These are phyloP conservation scores for Nemania bipapillata DNA, from an alignment of 2,329 filamentous ascomycete genomes.

Conservation along the genomic window DNA sequence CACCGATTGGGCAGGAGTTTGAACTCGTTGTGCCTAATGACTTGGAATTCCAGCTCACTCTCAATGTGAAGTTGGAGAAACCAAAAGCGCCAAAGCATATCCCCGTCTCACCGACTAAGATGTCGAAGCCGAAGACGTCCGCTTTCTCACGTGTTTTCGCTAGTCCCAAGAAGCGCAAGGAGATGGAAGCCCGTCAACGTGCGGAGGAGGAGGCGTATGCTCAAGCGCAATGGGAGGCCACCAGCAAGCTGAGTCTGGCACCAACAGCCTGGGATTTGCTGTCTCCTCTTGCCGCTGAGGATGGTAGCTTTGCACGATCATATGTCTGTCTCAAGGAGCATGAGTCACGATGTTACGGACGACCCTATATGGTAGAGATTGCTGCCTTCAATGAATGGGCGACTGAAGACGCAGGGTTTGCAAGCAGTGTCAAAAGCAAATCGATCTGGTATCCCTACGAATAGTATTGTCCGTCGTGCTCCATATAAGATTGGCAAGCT, in stretches of 20 bases:
- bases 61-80: conserved; percentile 93
- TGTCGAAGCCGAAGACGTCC: conserved; percentile 77
- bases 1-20: conserved; percentile 97
- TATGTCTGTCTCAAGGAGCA: conserved; percentile 96
- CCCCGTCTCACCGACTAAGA: conserved; percentile 70
- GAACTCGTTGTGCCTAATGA: conserved; percentile 97
- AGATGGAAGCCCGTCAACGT: conserved; percentile 84
- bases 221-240: conserved; percentile 71
- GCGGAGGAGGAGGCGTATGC: conserved; percentile 82
- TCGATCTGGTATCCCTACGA: conserved; percentile 66
- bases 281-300: conserved; percentile 84
- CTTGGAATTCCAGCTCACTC: conserved; percentile 96
- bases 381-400: conserved; percentile 99
- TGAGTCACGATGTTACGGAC: conserved; percentile 86
- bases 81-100: conserved; percentile 68
- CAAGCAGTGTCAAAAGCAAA: conserved; percentile 95
- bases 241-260: conserved; percentile 69
- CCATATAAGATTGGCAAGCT: conserved; percentile 98
- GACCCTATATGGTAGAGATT: conserved; percentile 86
- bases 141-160: conserved; percentile 92
- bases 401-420: conserved; percentile 79
- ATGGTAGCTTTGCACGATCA: conserved; percentile 92
- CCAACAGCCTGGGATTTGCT: conserved; percentile 86
- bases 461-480: conserved; percentile 78
- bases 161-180: conserved; percentile 95